Evolutionary conservation across 768 basidiomycete genomes (phyloP).

Genomic region (Tylopilus plumbeoviolaceoides): DNA sequence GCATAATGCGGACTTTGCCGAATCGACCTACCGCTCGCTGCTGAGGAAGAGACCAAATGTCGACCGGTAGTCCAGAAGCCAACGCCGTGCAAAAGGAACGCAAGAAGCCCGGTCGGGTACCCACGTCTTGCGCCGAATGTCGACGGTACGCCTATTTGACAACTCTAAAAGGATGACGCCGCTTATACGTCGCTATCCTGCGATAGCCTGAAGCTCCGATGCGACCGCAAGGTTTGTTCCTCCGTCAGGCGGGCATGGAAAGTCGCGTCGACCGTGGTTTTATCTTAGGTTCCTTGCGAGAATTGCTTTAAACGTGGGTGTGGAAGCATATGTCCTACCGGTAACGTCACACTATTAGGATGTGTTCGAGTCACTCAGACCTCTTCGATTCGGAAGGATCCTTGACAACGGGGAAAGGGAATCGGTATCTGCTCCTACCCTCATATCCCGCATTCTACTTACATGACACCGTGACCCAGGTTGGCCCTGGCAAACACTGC

Average conservation of each 20-base stretch:
- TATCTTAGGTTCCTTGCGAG: conserved; percentile 65
- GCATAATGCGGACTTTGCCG: too few relatives aligned
- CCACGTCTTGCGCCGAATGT: conserved; percentile 40
- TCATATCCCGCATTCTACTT: background rate
- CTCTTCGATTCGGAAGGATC: conserved; percentile 41
- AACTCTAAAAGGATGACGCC: background rate
- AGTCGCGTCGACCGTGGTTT: conserved; percentile 12
- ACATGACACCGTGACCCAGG: conserved; percentile 31
- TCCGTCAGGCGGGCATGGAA: background rate
- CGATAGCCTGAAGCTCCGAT: conserved; percentile 56
- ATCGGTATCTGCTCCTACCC: conserved; percentile 35
- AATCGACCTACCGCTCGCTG: too few relatives aligned
- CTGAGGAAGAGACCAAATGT: background rate
- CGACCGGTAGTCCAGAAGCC: conserved; percentile 3
- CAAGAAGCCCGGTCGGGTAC: conserved; percentile 47
- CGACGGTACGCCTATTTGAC: conserved; percentile 27
- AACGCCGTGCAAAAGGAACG: conserved; percentile 30
- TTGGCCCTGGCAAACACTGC: conserved; percentile 65
- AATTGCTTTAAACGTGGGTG: conserved; percentile 76
- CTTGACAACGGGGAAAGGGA: conserved; percentile 57
- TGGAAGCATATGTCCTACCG: conserved; percentile 72
- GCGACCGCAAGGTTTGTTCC: conserved; percentile 53
- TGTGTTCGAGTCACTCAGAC: background rate
- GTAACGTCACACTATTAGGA: conserved; percentile 31
- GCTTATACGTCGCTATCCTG: background rate